Percentiles rank a stretch among this genome's conserved stretches.
phyloP scores from a whole-genome alignment of 2,329 filamentous ascomycete genomes.

The Penicillium rolfsii region DNA sequence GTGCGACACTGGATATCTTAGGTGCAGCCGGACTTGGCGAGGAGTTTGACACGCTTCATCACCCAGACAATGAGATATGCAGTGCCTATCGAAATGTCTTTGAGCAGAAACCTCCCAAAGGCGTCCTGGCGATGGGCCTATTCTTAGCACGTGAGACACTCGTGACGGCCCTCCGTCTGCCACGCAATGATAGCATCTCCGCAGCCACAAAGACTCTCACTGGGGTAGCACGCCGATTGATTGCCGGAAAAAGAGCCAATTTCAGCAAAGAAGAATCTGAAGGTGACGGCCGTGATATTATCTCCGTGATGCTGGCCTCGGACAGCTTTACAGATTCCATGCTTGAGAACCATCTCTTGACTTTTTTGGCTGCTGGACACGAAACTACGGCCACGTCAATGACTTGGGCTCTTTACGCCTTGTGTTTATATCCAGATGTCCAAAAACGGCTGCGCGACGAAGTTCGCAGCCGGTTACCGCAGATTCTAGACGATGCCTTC shows the following conservation, averaged over 20 bases:
- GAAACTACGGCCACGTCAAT: constrained; percentile 72
- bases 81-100: constrained; percentile 8
- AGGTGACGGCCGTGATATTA: constrained; percentile 34
- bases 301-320: constrained; percentile 42
- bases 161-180: not conserved
- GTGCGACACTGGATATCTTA: constrained; percentile 8
- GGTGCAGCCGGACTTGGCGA: constrained; percentile 7
- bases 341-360: constrained; percentile 48
- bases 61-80: constrained; percentile 7
- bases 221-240: not conserved
- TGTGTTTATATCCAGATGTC: constrained; percentile 66
- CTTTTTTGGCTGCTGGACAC: constrained; percentile 46
- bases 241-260: not conserved
- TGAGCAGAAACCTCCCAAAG: not conserved
- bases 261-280: not conserved
- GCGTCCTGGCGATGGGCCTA: not conserved
- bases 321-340: constrained; percentile 44
- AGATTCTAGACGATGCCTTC: constrained; percentile 43
- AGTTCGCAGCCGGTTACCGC: constrained; percentile 63
- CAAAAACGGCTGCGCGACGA: constrained; percentile 70
- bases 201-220: not conserved
- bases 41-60: constrained; percentile 9
- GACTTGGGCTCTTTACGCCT: constrained; percentile 71
- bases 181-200: not conserved
- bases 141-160: not conserved